Percentiles rank a stretch among this genome's conserved stretches.
Conservation (phyloP, 2,329 filamentous ascomycete species). For the Aspergillus hiratsukae region DNA sequence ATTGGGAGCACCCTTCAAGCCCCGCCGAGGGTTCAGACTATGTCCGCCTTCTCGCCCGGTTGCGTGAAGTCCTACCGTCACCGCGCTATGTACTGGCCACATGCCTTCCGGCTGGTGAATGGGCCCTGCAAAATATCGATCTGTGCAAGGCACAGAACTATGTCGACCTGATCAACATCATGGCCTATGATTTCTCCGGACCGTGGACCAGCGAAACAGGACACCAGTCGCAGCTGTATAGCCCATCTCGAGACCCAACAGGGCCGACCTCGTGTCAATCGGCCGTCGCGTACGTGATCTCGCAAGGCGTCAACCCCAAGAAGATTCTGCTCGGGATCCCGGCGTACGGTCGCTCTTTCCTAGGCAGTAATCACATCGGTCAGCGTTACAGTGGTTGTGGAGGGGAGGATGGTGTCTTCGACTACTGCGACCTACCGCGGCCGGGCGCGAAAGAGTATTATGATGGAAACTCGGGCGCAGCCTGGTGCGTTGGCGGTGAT, state of each 20-base stretch:
- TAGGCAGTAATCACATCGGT: slow-evolving; percentile 60
- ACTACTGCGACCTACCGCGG: slow-evolving; percentile 66
- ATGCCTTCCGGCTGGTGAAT: slow-evolving; percentile 64
- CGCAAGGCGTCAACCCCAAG: slow-evolving; percentile 61
- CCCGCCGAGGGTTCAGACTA: slow-evolving; percentile 65
- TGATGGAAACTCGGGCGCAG: slow-evolving; percentile 64
- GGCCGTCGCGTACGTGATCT: slow-evolving; percentile 61
- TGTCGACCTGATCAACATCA: slow-evolving; percentile 72
- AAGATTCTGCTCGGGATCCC: slow-evolving; percentile 75
- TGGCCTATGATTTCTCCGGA: slow-evolving; percentile 75
- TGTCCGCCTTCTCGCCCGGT: slow-evolving; percentile 60
- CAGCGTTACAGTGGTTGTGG: slow-evolving; percentile 51
- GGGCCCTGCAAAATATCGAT: slow-evolving; percentile 66
- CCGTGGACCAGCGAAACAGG: slow-evolving; percentile 64
- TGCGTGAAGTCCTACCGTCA: slow-evolving; percentile 64
- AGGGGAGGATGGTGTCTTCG: slow-evolving; percentile 67
- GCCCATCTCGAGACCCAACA: slow-evolving; percentile 34
- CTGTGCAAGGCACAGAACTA: slow-evolving; percentile 58
- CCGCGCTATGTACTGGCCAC: slow-evolving; percentile 67
- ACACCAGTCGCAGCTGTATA: slow-evolving; percentile 72
- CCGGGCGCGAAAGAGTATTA: slow-evolving; percentile 60
- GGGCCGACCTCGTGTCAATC: slow-evolving; percentile 59
- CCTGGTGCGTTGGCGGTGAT: slow-evolving; percentile 65
- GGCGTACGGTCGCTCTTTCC: slow-evolving; percentile 70
- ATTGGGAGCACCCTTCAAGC: slow-evolving; percentile 73